Evolutionary conservation across 2,329 filamentous ascomycete genomes (phyloP).

Genomic region (Hypoxylon sp.): DNA sequence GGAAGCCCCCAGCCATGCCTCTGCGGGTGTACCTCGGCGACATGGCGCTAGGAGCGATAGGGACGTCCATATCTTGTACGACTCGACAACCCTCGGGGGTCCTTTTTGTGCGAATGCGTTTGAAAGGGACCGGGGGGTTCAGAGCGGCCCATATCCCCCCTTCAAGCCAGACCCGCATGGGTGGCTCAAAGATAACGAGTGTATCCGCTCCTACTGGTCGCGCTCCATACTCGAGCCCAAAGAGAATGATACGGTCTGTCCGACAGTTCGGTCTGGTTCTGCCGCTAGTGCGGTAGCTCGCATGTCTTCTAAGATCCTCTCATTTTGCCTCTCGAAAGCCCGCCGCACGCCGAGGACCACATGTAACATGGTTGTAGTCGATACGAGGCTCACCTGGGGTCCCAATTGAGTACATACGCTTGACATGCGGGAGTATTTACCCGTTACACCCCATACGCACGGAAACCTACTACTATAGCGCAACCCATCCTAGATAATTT

Average conservation of each 20-base stretch:
- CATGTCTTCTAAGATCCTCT: conserved; percentile 16
- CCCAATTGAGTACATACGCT: conserved; percentile 25
- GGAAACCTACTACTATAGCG: conserved; percentile 8
- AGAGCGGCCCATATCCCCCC: conserved; percentile 15
- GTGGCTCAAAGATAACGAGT: conserved; percentile 40
- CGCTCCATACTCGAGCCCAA: conserved; percentile 35
- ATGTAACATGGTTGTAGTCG: conserved; percentile 22
- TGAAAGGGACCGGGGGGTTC: conserved; percentile 11
- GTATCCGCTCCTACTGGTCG: conserved; percentile 45
- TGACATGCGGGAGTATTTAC: conserved; percentile 32
- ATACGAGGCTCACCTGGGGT: conserved; percentile 36
- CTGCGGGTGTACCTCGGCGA: conserved; percentile 43
- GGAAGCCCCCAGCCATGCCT: conserved; percentile 38
- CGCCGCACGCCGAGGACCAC: conserved; percentile 34
- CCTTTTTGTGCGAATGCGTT: conserved; percentile 10
- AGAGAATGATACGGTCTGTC: conserved; percentile 44
- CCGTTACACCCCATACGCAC: conserved; percentile 30
- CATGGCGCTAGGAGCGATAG: conserved; percentile 25
- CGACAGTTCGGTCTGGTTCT: conserved; percentile 40
- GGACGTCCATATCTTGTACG: conserved; percentile 14
- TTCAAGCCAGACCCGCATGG: conserved; percentile 35
- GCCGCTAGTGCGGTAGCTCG: conserved; percentile 29
- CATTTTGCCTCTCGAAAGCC: conserved; percentile 33
- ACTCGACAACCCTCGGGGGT: conserved; percentile 17
- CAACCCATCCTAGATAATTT: conserved; percentile 26